Conservation (phyloP, 129 eudicot genomes). For the Smallanthus sonchifolius region DNA sequence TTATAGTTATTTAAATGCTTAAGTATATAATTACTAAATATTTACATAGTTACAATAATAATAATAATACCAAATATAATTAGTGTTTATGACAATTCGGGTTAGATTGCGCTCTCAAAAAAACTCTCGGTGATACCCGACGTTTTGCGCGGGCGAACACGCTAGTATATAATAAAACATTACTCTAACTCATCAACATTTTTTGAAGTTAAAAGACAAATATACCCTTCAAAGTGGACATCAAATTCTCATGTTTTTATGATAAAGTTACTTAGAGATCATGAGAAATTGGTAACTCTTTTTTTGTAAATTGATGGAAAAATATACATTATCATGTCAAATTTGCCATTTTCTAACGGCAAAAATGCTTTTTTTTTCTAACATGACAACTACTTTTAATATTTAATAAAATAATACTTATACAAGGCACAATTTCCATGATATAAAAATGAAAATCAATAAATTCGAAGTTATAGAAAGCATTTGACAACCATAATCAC, state of each 20-base stretch:
- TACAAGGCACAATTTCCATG: neutral
- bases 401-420: neutral
- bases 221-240: neutral
- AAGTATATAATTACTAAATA: too few species aligned
- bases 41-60: too few species aligned
- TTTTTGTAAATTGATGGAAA: neutral
- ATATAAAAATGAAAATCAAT: neutral
- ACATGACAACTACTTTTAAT: neutral
- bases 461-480: neutral
- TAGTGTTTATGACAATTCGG: too few species aligned
- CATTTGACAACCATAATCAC: neutral
- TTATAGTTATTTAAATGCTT: too few species aligned
- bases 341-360: too few species aligned
- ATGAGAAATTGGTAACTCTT: neutral
- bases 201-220: too few species aligned
- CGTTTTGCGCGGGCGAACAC: too few species aligned
- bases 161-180: too few species aligned
- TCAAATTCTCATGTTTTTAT: neutral
- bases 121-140: too few species aligned
- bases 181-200: too few species aligned
- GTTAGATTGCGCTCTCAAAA: too few species aligned
- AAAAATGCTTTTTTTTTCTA: neutral
- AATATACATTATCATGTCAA: neutral
- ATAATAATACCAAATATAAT: too few species aligned
- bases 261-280: neutral